phyloP scores from a whole-genome alignment of 2,329 filamentous ascomycete species.

The Colletotrichum spinosum region DNA sequence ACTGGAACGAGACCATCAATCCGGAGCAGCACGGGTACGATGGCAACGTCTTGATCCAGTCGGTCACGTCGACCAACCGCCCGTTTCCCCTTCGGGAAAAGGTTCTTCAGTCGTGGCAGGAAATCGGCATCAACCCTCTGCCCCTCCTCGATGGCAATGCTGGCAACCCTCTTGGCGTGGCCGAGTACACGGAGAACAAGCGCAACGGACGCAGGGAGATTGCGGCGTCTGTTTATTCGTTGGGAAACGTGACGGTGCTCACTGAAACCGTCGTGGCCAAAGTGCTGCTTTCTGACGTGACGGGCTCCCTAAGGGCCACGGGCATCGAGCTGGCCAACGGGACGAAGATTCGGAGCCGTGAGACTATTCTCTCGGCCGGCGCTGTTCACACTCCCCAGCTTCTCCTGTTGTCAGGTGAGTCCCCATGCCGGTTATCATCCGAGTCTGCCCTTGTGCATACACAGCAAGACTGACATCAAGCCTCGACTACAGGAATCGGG shows the following conservation, averaged over 20 bases:
- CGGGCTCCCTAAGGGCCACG: slow-evolving; percentile 37
- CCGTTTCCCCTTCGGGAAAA: slow-evolving; percentile 52
- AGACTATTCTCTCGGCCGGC: slow-evolving; percentile 58
- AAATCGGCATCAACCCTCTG: slow-evolving; percentile 49
- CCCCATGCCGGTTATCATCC: rapidly evolving
- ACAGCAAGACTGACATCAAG: background rate
- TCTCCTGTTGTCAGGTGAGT: slow-evolving; percentile 56
- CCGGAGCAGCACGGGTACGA: slow-evolving; percentile 52
- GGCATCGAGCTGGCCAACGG: slow-evolving; percentile 46
- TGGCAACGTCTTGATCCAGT: slow-evolving; percentile 49
- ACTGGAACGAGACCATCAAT: slow-evolving; percentile 43
- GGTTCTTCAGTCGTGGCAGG: slow-evolving; percentile 52
- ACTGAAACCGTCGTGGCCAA: slow-evolving; percentile 41
- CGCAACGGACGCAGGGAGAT: slow-evolving; percentile 41
- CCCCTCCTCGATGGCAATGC: slow-evolving; percentile 44
- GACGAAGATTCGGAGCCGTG: slow-evolving; percentile 42
- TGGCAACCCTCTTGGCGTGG: slow-evolving; percentile 48
- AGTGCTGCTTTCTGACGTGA: slow-evolving; percentile 28
- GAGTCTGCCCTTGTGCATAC: no score
- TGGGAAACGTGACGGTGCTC: slow-evolving; percentile 43
- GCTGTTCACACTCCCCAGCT: slow-evolving; percentile 65
- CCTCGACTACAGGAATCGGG: slow-evolving; percentile 53
- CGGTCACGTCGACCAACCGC: slow-evolving; percentile 46
- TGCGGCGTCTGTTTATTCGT: slow-evolving; percentile 40
- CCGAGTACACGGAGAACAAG: slow-evolving; percentile 44